Evolutionary conservation across 2,329 filamentous ascomycete genomes (phyloP).

Genomic region (Talaromyces verruculosus): DNA sequence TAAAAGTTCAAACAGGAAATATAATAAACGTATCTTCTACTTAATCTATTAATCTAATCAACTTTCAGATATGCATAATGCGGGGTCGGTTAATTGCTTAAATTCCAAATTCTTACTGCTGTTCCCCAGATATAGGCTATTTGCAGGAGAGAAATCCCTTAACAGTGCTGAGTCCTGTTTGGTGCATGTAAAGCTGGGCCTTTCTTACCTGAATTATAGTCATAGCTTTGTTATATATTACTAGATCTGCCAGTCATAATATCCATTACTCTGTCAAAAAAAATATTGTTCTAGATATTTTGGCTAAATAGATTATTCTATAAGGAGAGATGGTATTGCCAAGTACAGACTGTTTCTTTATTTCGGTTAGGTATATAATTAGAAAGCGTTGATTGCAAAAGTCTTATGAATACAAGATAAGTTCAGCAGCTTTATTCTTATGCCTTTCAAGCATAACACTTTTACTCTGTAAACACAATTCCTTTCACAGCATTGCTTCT

Average conservation of each 20-base stretch:
- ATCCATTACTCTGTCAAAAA: background rate
- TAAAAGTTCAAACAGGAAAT: too few relatives aligned
- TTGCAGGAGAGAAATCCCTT: background rate
- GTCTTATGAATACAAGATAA: background rate
- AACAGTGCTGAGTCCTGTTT: background rate
- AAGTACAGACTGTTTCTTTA: background rate
- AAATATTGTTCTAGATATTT: background rate
- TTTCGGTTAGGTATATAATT: constrained; percentile 4
- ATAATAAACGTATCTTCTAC: too few relatives aligned
- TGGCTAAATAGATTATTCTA: constrained; percentile 3
- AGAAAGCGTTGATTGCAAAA: background rate
- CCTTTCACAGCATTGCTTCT: background rate
- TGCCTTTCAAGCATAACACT: background rate
- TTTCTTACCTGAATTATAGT: background rate
- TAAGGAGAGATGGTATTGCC: background rate
- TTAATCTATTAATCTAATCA: too few relatives aligned
- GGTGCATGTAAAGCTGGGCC: background rate
- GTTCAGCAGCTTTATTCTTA: background rate
- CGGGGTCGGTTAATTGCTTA: background rate
- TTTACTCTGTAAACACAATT: background rate
- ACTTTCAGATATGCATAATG: too few relatives aligned
- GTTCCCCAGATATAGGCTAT: background rate
- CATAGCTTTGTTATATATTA: background rate
- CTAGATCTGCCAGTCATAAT: background rate
- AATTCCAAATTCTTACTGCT: background rate